A percentile compares a stretch with the other conserved stretches of the same genome.
Evolutionary conservation across 1,139 yeast species (phyloP).

Genomic region (Zygoascus sp.): DNA sequence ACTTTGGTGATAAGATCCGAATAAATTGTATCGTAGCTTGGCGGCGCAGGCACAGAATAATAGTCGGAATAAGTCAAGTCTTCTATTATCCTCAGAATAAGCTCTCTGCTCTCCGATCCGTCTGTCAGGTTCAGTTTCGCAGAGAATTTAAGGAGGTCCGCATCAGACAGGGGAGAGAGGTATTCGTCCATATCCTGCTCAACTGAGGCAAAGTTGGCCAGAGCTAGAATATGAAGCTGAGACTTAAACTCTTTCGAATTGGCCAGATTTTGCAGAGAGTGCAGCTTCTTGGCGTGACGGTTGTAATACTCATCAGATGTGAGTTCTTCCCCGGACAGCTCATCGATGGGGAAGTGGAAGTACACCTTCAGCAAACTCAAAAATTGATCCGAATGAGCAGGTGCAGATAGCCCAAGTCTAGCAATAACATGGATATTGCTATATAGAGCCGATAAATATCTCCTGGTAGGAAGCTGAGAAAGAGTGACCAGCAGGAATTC

Average conservation of each 20-base stretch:
- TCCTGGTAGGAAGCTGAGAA: conserved; percentile 43
- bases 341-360: conserved; percentile 42
- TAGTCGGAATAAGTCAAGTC: background rate
- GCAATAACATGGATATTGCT: conserved; percentile 29
- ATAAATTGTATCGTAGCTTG: background rate
- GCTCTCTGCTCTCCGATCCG: background rate
- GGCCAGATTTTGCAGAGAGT: conserved; percentile 26
- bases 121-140: conserved; percentile 10
- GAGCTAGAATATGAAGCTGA: conserved; percentile 29
- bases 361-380: conserved; percentile 30
- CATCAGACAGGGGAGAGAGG: conserved; percentile 22
- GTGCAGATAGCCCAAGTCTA: conserved; percentile 6
- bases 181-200: conserved; percentile 29
- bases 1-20: background rate
- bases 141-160: conserved; percentile 24
- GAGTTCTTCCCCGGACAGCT: conserved; percentile 38
- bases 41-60: background rate
- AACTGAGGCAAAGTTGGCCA: conserved; percentile 32
- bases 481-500: conserved; percentile 34
- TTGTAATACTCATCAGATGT: conserved; percentile 22
- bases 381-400: conserved; percentile 11
- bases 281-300: conserved; percentile 18
- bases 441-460: conserved; percentile 37
- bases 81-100: background rate
- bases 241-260: conserved; percentile 22